These are phyloP conservation scores for Cyclaneusma minus DNA, from an alignment of 2,329 filamentous ascomycete species.

Conservation along the genomic window DNA sequence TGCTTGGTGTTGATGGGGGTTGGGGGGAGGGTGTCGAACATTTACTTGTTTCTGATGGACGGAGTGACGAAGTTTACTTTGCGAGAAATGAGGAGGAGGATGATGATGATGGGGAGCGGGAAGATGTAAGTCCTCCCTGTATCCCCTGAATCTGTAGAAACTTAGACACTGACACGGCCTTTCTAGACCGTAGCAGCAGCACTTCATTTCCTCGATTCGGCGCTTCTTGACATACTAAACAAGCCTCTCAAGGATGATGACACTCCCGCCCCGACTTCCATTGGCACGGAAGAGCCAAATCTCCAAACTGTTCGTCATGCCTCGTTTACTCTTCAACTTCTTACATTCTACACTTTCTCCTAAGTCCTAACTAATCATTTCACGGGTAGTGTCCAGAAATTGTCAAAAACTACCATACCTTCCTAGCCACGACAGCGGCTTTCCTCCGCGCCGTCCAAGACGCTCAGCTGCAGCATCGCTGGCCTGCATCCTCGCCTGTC, in stretches of 20 bases:
- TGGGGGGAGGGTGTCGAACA: slow-evolving; percentile 1
- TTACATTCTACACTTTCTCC: no score
- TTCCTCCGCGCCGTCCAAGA: slow-evolving; percentile 16
- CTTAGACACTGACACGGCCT: background rate
- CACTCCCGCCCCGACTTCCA: background rate
- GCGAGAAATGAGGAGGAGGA: slow-evolving; percentile 3
- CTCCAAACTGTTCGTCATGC: no score
- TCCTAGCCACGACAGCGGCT: slow-evolving; percentile 12
- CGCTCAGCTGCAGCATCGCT: slow-evolving; percentile 10
- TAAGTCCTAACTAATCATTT: no score
- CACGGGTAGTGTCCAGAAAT: slow-evolving; percentile 6
- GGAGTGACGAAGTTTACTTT: slow-evolving; percentile 1
- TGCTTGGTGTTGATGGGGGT: slow-evolving; percentile 1
- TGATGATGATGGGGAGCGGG: slow-evolving; percentile 9
- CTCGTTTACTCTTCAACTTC: no score
- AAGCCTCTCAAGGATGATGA: slow-evolving; percentile 8
- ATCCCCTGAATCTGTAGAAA: background rate
- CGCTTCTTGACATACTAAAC: slow-evolving; percentile 11
- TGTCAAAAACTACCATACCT: slow-evolving; percentile 12
- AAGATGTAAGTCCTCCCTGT: slow-evolving; percentile 11
- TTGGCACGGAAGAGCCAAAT: slow-evolving; percentile 1
- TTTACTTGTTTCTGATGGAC: background rate
- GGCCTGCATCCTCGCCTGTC: slow-evolving; percentile 9
- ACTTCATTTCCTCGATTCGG: slow-evolving; percentile 9
- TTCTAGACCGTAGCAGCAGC: slow-evolving; percentile 10